These are phyloP conservation scores for Paspalum notatum DNA, from an alignment of 176 grass and related monocot species.

Conservation along the genomic window DNA sequence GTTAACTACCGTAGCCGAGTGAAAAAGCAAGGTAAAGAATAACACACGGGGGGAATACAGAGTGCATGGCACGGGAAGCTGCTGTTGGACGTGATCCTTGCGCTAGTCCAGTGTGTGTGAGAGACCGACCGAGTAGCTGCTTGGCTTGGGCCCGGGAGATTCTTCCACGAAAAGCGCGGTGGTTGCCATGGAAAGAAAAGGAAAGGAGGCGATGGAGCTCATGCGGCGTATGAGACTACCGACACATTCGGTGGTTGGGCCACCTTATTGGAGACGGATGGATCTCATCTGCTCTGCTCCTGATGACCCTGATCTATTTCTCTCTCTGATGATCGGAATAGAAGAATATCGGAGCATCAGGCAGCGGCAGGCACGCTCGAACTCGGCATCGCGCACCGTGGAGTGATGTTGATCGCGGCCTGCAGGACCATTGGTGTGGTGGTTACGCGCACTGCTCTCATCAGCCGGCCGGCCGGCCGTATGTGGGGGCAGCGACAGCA, in stretches of 20 bases:
- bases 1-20: neutral
- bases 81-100: neutral
- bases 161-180: conserved; percentile 27
- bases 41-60: neutral
- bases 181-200: conserved; percentile 35
- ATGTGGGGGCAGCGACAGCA: neutral
- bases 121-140: neutral
- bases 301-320: neutral
- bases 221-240: conserved; percentile 13
- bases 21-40: conserved; percentile 40
- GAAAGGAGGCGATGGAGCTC: neutral
- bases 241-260: conserved; percentile 44
- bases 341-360: too few relatives aligned
- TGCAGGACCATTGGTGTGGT: too few relatives aligned
- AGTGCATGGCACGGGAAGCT: neutral
- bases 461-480: neutral
- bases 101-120: neutral
- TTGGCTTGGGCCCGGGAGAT: conserved; percentile 10
- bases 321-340: too few relatives aligned
- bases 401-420: too few relatives aligned
- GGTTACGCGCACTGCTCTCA: conserved; percentile 41
- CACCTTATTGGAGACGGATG: neutral
- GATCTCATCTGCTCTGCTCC: neutral
- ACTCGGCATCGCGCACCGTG: too few relatives aligned
- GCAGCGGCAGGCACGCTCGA: too few relatives aligned